Base-by-base conservation (phyloP, 2,329 filamentous ascomycete genomes). In the Aspergillus novoparasiticus region DNA sequence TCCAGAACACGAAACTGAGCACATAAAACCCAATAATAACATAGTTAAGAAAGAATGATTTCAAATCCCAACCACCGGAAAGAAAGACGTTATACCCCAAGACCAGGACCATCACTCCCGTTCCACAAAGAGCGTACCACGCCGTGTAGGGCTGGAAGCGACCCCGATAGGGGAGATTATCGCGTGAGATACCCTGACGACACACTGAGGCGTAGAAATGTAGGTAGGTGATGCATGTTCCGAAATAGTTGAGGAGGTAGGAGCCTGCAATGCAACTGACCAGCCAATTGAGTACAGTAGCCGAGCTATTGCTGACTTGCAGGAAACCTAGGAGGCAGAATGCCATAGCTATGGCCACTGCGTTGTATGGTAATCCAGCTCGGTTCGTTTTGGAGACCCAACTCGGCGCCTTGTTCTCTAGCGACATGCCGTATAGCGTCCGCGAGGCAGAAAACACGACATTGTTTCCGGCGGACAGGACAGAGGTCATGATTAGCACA, bases 51-150 rank as follows among this genome's bases (percentile, higher is more conserved):
- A 93, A 77, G 72, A 93, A 94, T 16, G 83, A 85, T 8, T 86
- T 83, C 0, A 87, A 73, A 62, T 86, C 83, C 90, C 89, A 93
- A 3, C 82, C 79, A 5, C 81, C 81, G 0, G 87, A 85, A 51
- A 93, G 72, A 69, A 93, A 94, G 0, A 93, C 87, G 0, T 87
- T 84, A 65, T 92, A 94, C 0, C 90, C 91, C 8, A 89, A 85
- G 1, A 92, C 85, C 66, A 93, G 85, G 0, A 86, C 84, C 87
- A 93, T 92, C 62, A 90, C 75, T 32, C 85, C 84, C 0, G 88
- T 90, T 30, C 85, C 86, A 1, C 80, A 72, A 0, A 92, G 76
- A 0, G 86, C 87, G 59, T 88, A 88, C 73, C 85, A 93, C 0
- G 90, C 89, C 0, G 86, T 83, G 68, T 87, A 93, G 1, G 91